These are phyloP conservation scores for Pseudocercospora fuligena DNA, from an alignment of 2,329 filamentous ascomycete species.

Conservation along the genomic window DNA sequence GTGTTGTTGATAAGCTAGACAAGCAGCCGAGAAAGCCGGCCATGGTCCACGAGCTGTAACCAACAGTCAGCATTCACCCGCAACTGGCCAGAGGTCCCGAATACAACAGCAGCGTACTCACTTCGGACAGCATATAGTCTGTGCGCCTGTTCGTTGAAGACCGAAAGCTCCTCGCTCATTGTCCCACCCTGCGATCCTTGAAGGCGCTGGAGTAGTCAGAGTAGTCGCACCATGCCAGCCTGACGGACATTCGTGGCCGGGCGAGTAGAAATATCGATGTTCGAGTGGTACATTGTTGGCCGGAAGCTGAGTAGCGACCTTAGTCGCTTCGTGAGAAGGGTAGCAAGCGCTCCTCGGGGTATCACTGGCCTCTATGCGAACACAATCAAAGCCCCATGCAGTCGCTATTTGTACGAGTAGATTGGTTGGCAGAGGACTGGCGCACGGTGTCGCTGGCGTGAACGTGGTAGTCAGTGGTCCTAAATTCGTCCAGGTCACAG, in stretches of 20 bases:
- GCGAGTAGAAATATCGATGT: constrained; percentile 16
- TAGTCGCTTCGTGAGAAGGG: constrained; percentile 12
- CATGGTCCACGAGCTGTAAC: constrained; percentile 7
- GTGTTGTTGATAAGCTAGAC: neutral
- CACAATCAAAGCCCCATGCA: constrained; percentile 9
- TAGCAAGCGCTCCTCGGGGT: constrained; percentile 10
- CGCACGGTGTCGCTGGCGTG: constrained; percentile 10
- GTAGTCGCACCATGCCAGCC: constrained; percentile 14
- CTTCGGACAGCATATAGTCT: constrained; percentile 13
- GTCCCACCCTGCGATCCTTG: constrained; percentile 11
- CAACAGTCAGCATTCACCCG: neutral
- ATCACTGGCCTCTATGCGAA: constrained; percentile 11
- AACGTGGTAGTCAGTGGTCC: constrained; percentile 14
- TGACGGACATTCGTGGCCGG: constrained; percentile 11
- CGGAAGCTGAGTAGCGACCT: neutral
- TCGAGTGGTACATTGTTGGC: constrained; percentile 13
- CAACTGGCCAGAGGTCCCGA: too few species aligned
- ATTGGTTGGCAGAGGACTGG: constrained; percentile 12
- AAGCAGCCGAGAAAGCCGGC: constrained; percentile 13
- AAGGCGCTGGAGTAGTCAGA: constrained; percentile 9
- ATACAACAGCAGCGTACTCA: too few species aligned
- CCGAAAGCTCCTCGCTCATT: constrained; percentile 4
- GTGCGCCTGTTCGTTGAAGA: constrained; percentile 5
- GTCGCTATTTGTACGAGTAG: constrained; percentile 12
- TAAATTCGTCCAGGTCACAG: constrained; percentile 17